These are phyloP conservation scores for Aspergillus sparsus DNA, from an alignment of 495 filamentous ascomycete genomes.

Conservation along the genomic window DNA sequence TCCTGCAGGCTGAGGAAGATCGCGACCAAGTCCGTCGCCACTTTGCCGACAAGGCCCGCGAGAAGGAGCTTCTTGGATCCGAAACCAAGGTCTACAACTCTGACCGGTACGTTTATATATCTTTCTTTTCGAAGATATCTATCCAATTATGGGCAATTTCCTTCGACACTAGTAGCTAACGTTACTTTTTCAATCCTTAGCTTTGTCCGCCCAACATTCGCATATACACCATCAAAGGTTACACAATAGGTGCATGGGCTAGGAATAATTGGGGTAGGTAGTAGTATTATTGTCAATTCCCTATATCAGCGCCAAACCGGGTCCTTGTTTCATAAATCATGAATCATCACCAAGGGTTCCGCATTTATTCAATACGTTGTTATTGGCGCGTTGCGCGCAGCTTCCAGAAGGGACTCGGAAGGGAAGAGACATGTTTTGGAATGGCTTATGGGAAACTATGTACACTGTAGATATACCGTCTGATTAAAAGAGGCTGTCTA, in stretches of 20 bases:
- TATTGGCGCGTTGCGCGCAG: not conserved
- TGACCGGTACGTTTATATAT: conserved; percentile 65
- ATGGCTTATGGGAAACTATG: conserved; percentile 12
- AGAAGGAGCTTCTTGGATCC: conserved; percentile 83
- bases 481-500: conserved; percentile 28
- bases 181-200: conserved; percentile 23
- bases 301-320: not conserved
- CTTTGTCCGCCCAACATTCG: conserved; percentile 51
- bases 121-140: not conserved
- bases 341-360: not conserved
- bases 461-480: conserved; percentile 48
- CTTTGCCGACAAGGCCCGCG: conserved; percentile 81
- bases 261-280: conserved; percentile 9
- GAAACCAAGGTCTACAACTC: conserved; percentile 82
- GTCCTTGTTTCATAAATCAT: too few species aligned
- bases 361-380: not conserved
- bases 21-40: conserved; percentile 86
- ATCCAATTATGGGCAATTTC: not conserved
- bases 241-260: conserved; percentile 32
- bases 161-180: conserved; percentile 10
- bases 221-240: conserved; percentile 44
- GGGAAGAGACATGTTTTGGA: not conserved
- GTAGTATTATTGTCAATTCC: conserved; percentile 1
- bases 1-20: conserved; percentile 94
- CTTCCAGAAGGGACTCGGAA: not conserved